Evolutionary conservation across 2,329 filamentous ascomycete genomes (phyloP), one percentile per base, ranked within the genome.

Genomic region (Penicillium sclerotigenum): DNA sequence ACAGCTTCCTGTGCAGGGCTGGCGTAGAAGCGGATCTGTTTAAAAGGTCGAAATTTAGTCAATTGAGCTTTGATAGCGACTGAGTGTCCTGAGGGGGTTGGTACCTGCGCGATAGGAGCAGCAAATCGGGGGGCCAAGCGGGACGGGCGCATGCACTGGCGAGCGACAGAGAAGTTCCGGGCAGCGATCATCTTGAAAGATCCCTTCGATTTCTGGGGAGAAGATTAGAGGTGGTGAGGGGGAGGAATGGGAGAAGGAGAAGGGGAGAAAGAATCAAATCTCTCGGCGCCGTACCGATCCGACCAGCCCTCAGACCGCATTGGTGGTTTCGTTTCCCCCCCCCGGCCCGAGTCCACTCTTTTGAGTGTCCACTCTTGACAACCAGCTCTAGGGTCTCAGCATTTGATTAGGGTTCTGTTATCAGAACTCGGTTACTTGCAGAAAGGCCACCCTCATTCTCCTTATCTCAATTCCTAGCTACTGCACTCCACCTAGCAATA

Each of bases 141-240:
- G 64, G 85, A 82, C 71, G 84, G 83, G 76, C 87, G 87, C 77
- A 92, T 80, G 83, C 85, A 90, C 81, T 95, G 90, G 77, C 89
- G 85, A 77, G 86, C 84, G 72, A 84, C 84, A 76, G 87, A 85
- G 76, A 92, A 84, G 70, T 87, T 85, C 79, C 91, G 88, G 75
- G 89, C 81, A 78, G 89, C 87, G 79, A 96, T 82, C 91, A 96
- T 96, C 72, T 74, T 88, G 82, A 68, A 64, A 57, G 56, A 67
- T 60, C 67, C 65, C 65, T 57, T 61, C 56, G 53, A 59, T 54
- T 43, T 51, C 46, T 51, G 51, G 52, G 41, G 45, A 58, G 57
- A 58, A 54, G 54, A 50, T 52, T 55, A 55, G 54, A 59, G 52
- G 64, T 66, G 67, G 60, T 54, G 58, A 56, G 59, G 55, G 36